Percentiles rank a stretch among this genome's conserved stretches.
Conservation (phyloP, 106 monocot genomes). For the Acanthochlamys bracteata region DNA sequence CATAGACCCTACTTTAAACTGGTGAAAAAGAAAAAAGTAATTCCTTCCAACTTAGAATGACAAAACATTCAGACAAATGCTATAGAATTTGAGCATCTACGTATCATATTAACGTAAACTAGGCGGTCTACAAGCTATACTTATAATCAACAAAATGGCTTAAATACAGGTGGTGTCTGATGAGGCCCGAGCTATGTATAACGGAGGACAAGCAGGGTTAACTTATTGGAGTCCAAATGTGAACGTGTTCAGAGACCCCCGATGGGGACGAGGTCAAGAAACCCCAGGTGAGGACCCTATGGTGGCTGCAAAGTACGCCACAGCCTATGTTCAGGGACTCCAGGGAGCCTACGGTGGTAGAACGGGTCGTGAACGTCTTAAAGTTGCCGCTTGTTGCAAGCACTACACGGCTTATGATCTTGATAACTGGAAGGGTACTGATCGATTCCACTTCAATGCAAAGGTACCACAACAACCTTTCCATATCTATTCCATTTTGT, state of each 20-base stretch:
- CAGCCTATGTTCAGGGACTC: slow-evolving; percentile 63
- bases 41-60: too few species aligned
- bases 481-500: too few species aligned
- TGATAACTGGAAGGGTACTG: slow-evolving; percentile 67
- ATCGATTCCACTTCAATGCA: slow-evolving; percentile 78
- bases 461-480: slow-evolving; percentile 20
- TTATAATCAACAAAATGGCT: not conserved
- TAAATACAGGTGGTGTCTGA: slow-evolving; percentile 27
- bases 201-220: slow-evolving; percentile 77
- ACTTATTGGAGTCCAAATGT: slow-evolving; percentile 98
- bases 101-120: too few species aligned
- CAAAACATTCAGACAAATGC: too few species aligned
- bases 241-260: slow-evolving; percentile 86
- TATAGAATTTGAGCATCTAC: too few species aligned
- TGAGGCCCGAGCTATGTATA: slow-evolving; percentile 76
- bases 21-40: too few species aligned
- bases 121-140: not conserved
- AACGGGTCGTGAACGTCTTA: slow-evolving; percentile 18
- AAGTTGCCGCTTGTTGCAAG: slow-evolving; percentile 98
- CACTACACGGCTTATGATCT: slow-evolving; percentile 91
- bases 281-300: slow-evolving; percentile 92
- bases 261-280: slow-evolving; percentile 95
- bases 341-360: slow-evolving; percentile 27
- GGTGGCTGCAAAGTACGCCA: slow-evolving; percentile 37
- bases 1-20: too few species aligned